These are phyloP conservation scores for Senecio squalidus DNA, from an alignment of 140 eudicot genomes.

Conservation along the genomic window DNA sequence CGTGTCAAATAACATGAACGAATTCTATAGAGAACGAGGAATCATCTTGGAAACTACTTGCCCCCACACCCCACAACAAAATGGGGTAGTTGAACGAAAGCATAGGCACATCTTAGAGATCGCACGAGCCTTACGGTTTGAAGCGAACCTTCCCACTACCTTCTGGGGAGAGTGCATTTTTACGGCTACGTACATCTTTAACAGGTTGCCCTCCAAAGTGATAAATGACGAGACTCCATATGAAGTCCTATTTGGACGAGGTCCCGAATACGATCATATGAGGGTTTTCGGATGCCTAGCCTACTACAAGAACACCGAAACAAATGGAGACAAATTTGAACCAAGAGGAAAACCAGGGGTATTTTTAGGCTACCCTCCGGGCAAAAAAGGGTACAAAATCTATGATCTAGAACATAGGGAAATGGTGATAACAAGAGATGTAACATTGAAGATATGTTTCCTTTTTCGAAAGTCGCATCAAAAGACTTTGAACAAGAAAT, in stretches of 20 bases:
- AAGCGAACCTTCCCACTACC: too few species aligned
- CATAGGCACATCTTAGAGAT: too few species aligned
- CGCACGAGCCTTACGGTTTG: too few species aligned
- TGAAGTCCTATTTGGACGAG: too few species aligned
- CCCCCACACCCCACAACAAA: constrained; percentile 1
- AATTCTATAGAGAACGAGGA: background rate
- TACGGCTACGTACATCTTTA: too few species aligned
- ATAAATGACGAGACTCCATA: too few species aligned
- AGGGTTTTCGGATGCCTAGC: too few species aligned
- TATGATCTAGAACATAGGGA: background rate
- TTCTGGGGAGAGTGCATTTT: too few species aligned
- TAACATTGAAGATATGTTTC: background rate
- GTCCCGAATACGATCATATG: too few species aligned
- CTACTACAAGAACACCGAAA: too few species aligned
- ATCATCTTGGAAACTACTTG: background rate
- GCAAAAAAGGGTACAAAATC: background rate
- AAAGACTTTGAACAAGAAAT: background rate
- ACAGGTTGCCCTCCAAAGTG: background rate
- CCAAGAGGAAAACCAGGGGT: background rate
- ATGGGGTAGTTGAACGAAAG: too few species aligned
- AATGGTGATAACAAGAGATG: background rate
- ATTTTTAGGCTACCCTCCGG: background rate
- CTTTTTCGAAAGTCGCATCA: background rate
- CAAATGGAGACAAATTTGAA: too few species aligned
- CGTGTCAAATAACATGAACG: background rate